A percentile compares a stretch with the other conserved stretches of the same genome.
These are phyloP conservation scores for Alternaria tenuissima DNA, from an alignment of 2,329 filamentous ascomycete species.

Conservation along the genomic window DNA sequence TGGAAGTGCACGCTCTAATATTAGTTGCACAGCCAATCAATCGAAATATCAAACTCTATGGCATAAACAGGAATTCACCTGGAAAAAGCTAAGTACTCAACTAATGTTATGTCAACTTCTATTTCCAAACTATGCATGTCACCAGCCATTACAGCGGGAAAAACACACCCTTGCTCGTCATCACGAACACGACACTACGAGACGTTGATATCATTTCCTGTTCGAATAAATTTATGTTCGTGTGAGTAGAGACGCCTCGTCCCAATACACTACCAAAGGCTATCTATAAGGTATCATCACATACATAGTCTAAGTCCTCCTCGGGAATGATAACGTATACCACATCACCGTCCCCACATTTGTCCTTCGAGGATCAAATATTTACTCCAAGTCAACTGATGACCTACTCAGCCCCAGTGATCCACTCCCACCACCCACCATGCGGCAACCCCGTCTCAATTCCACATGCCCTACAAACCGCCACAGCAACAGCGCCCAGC, in stretches of 20 bases:
- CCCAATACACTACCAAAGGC: background rate
- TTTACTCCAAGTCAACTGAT: background rate
- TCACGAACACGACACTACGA: background rate
- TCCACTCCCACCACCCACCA: slow-evolving; percentile 39
- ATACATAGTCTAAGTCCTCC: background rate
- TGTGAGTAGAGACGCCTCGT: background rate
- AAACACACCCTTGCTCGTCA: background rate
- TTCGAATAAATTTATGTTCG: background rate
- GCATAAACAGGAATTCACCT: too few species aligned
- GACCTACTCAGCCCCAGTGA: slow-evolving; percentile 15
- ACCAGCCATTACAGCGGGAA: background rate
- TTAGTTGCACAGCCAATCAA: too few species aligned
- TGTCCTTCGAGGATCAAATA: background rate
- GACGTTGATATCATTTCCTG: background rate
- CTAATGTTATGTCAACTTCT: too few species aligned
- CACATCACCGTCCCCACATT: background rate
- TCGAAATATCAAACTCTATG: too few species aligned
- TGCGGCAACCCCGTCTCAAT: slow-evolving; percentile 40
- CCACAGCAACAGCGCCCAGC: slow-evolving; percentile 73
- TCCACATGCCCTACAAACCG: slow-evolving; percentile 49
- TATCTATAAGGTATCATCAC: background rate
- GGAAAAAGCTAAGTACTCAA: too few species aligned
- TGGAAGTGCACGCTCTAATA: too few species aligned
- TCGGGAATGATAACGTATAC: background rate
- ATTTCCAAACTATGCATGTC: background rate